Conservation (phyloP, 169 alveolate genomes). For the Toxoplasma gondii region DNA sequence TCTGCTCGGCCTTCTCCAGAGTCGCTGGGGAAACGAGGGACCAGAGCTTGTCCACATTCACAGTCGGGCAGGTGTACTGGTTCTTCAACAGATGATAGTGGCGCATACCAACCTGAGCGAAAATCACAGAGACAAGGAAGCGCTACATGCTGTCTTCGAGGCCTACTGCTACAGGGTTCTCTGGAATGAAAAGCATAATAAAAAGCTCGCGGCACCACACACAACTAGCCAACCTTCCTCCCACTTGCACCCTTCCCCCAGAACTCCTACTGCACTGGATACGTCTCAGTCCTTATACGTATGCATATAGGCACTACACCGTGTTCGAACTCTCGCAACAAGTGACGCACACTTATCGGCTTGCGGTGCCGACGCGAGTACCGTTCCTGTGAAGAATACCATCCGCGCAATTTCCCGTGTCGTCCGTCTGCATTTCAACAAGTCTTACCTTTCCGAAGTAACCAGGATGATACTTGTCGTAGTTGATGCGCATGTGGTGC, state of each 20-base stretch:
- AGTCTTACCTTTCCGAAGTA: slow-evolving; percentile 95
- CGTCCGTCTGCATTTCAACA: background rate
- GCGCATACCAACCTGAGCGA: slow-evolving; percentile 95
- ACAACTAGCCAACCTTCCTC: background rate
- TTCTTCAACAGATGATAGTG: slow-evolving; percentile 94
- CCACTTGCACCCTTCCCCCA: background rate
- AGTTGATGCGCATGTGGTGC: slow-evolving; percentile 95
- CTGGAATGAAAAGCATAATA: background rate
- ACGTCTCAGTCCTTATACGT: background rate
- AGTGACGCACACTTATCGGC: too few species aligned
- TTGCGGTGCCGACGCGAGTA: too few species aligned
- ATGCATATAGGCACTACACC: background rate
- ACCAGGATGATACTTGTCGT: slow-evolving; percentile 98
- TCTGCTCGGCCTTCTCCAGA: slow-evolving; percentile 83
- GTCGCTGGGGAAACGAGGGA: slow-evolving; percentile 94
- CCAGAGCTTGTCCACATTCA: slow-evolving; percentile 96
- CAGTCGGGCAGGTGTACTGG: slow-evolving; percentile 86
- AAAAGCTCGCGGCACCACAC: background rate
- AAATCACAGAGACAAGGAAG: background rate
- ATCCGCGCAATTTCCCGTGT: background rate
- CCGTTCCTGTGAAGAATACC: too few species aligned
- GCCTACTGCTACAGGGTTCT: background rate
- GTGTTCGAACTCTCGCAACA: too few species aligned
- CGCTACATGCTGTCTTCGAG: too few species aligned
- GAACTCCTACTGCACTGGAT: background rate